A percentile compares a stretch with the other conserved stretches of the same genome.
These are phyloP conservation scores for Dictyostelium brefeldianum DNA, from an alignment of 78 protist species.

Conservation along the genomic window DNA sequence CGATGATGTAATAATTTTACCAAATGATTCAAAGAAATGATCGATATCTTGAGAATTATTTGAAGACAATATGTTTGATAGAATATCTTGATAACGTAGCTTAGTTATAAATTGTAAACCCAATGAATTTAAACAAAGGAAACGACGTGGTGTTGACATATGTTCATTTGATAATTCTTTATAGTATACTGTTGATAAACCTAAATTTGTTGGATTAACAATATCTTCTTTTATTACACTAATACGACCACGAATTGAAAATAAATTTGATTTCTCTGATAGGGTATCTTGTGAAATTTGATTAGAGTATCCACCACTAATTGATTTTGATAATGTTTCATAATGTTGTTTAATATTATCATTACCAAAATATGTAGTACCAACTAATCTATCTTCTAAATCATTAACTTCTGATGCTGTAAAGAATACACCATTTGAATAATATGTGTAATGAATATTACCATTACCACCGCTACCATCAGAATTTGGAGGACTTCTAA, in stretches of 20 bases:
- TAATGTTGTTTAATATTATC: conserved; percentile 8
- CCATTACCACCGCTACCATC: not conserved
- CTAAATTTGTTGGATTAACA: not conserved
- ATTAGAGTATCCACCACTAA: not conserved
- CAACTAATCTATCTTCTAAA: conserved; percentile 25
- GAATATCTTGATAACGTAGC: conserved; percentile 31
- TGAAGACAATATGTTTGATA: conserved; percentile 10
- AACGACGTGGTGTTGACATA: conserved; percentile 32
- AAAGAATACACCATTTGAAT: conserved; percentile 59
- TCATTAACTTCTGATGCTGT: conserved; percentile 19
- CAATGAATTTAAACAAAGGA: conserved; percentile 55
- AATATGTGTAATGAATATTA: conserved; percentile 31
- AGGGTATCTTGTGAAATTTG: conserved; percentile 33
- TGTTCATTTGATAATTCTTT: conserved; percentile 50
- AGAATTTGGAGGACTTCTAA: conserved; percentile 37
- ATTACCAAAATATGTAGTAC: conserved; percentile 12
- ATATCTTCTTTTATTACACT: conserved; percentile 53
- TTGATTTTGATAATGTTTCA: not conserved
- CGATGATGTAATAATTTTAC: conserved; percentile 10
- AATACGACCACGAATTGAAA: conserved; percentile 45
- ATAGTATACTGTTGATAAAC: not conserved
- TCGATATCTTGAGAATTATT: conserved; percentile 41
- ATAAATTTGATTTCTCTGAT: conserved; percentile 38
- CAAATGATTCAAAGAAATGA: conserved; percentile 53
- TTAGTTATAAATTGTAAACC: conserved; percentile 60